These are phyloP conservation scores for Cymbidium sinense DNA, from an alignment of 106 monocot genomes.

Conservation along the genomic window DNA sequence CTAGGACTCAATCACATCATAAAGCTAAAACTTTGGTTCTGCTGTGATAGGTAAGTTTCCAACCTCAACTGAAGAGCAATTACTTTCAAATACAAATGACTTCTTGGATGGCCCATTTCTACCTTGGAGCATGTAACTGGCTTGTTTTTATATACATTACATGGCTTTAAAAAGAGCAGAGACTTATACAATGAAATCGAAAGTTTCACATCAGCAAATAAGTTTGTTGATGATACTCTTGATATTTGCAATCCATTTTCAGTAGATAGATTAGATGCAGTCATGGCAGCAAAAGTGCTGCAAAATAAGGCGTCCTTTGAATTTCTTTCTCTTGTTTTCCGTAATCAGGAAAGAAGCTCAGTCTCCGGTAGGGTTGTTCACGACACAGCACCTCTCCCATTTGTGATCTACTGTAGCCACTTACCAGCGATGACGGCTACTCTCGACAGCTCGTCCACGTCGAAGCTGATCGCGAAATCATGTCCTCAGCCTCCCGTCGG, in stretches of 20 bases:
- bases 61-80: slow-evolving; percentile 10
- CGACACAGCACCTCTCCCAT: too few relatives aligned
- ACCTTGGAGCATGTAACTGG: background rate
- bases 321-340: too few relatives aligned
- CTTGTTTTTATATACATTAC: background rate
- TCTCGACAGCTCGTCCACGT: too few relatives aligned
- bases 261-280: background rate
- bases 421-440: too few relatives aligned
- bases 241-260: background rate
- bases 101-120: background rate
- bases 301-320: background rate
- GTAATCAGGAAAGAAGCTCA: too few relatives aligned
- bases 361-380: too few relatives aligned
- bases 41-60: slow-evolving; percentile 7
- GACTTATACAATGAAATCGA: background rate
- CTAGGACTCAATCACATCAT: slow-evolving; percentile 89
- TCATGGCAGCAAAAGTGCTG: background rate
- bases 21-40: slow-evolving; percentile 54
- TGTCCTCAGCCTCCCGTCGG: too few relatives aligned
- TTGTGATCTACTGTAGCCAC: too few relatives aligned
- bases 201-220: background rate
- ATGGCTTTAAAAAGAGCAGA: background rate
- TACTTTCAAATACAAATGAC: background rate
- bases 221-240: slow-evolving; percentile 1
- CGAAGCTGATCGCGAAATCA: too few relatives aligned